These are phyloP conservation scores for Fusarium brachygibbosum DNA, from an alignment of 2,329 filamentous ascomycete genomes.

Conservation along the genomic window DNA sequence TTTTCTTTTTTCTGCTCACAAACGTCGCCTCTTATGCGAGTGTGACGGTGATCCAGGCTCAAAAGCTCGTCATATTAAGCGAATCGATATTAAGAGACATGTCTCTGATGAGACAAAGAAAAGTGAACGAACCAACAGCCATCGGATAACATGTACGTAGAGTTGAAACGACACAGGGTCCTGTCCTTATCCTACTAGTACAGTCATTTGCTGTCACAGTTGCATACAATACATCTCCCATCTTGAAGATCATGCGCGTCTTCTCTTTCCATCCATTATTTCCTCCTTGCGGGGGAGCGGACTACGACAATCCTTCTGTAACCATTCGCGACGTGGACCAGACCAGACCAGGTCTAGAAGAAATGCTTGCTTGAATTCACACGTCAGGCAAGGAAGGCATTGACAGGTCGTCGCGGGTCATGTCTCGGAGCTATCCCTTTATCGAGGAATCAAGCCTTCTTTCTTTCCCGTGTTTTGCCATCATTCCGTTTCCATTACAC, in stretches of 20 bases:
- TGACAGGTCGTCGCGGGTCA: constrained; percentile 8
- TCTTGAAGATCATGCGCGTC: constrained; percentile 20
- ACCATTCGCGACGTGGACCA: constrained; percentile 21
- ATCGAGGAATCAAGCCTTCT: constrained; percentile 1
- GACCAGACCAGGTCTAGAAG: not conserved
- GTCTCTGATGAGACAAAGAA: not conserved
- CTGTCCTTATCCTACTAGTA: no score
- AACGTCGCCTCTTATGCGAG: not conserved
- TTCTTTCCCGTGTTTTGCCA: not conserved
- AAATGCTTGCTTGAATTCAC: not conserved
- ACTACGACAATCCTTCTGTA: constrained; percentile 2
- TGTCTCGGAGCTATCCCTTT: constrained; percentile 40
- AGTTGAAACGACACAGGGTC: constrained; percentile 4
- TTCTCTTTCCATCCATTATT: not conserved
- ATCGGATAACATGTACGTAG: not conserved
- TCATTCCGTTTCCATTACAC: not conserved
- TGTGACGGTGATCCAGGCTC: constrained; percentile 5
- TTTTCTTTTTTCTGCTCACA: no score
- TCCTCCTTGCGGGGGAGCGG: not conserved
- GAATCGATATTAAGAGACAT: not conserved
- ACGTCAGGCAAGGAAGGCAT: constrained; percentile 6
- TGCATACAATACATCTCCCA: constrained; percentile 10
- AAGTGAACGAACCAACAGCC: constrained; percentile 1
- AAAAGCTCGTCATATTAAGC: not conserved
- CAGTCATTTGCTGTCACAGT: not conserved